phyloP scores from a whole-genome alignment of 2,329 filamentous ascomycete genomes.

The Helotiales sp. region DNA sequence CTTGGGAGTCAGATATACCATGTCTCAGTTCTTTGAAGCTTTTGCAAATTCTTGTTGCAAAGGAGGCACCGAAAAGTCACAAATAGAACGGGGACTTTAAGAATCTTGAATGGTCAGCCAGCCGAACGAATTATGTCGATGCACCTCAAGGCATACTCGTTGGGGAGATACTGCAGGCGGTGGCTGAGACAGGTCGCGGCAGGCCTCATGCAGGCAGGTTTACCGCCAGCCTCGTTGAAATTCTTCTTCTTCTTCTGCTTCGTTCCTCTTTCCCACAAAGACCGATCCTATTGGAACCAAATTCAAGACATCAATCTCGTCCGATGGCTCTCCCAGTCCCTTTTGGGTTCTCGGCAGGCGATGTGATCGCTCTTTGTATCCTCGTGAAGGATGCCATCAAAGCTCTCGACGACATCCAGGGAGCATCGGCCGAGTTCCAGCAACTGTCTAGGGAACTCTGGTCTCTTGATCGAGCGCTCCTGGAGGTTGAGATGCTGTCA shows the following conservation, averaged over 20 bases:
- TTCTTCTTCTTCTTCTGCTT: neutral
- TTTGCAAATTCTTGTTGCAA: neutral
- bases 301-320: neutral
- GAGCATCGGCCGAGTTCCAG: constrained; percentile 42
- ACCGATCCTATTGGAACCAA: neutral
- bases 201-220: neutral
- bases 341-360: neutral
- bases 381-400: constrained; percentile 19
- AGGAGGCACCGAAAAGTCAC: neutral
- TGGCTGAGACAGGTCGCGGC: neutral
- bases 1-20: neutral
- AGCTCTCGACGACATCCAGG: constrained; percentile 40
- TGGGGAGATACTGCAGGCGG: neutral
- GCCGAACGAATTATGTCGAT: neutral
- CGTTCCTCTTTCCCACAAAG: neutral
- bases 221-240: neutral
- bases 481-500: constrained; percentile 24
- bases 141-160: neutral
- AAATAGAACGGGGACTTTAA: neutral
- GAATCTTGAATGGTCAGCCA: neutral
- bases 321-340: neutral
- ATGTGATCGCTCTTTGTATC: neutral
- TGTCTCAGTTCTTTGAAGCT: neutral
- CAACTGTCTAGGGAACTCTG: constrained; percentile 39
- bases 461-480: constrained; percentile 27